Percentiles rank a stretch among this genome's conserved stretches.
Evolutionary conservation across 139 green algal species (phyloP).

Genomic region (Deuterostichococcus epilithicus): DNA sequence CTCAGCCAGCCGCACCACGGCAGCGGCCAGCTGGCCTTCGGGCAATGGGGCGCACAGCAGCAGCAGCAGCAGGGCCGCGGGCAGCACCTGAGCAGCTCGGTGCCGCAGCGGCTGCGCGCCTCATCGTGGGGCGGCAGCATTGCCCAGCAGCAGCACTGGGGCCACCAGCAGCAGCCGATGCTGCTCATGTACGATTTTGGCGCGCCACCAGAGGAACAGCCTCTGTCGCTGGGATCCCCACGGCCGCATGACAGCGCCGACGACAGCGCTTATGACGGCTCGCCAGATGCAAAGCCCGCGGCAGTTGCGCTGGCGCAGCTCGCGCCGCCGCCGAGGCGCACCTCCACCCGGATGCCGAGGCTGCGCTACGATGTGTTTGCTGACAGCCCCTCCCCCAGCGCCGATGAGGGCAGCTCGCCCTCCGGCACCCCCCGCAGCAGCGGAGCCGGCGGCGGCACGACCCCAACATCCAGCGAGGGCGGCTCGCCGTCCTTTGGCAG

Average conservation of each 20-base stretch:
- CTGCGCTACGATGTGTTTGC: neutral
- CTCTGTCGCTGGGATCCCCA: neutral
- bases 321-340: too few species aligned
- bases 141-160: neutral
- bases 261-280: too few species aligned
- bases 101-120: too few species aligned
- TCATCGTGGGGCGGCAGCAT: neutral
- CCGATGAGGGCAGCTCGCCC: neutral
- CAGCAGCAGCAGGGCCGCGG: neutral
- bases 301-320: neutral
- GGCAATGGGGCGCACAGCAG: neutral
- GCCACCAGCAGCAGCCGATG: neutral
- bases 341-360: neutral
- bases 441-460: neutral
- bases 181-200: neutral
- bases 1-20: neutral
- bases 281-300: too few species aligned
- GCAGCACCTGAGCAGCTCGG: neutral
- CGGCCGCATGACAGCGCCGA: too few species aligned
- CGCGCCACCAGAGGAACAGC: too few species aligned
- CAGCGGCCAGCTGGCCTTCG: neutral
- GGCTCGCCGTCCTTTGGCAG: neutral
- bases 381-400: neutral
- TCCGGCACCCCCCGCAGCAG: neutral
- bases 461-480: neutral